Base-by-base conservation (phyloP, 2,329 filamentous ascomycete genomes). In the Colletotrichum zoysiae region DNA sequence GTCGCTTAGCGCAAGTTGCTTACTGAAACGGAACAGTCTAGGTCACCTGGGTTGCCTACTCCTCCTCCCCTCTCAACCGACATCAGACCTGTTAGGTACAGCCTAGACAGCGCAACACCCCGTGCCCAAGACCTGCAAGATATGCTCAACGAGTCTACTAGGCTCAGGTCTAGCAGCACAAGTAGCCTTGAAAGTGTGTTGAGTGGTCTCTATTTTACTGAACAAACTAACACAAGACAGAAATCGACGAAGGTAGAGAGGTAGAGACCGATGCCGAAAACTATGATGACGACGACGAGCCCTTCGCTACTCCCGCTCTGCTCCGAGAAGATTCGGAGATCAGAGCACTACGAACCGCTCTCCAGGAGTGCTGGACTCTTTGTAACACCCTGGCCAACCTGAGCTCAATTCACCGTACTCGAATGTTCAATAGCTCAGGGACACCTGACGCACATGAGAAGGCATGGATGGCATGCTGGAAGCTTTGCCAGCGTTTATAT, bases 401-500 rank as follows among this genome's bases (percentile, higher is more conserved):
- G 23, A 97, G 94, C 80, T 95, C 93, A 23, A 92, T 92, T 74
- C 93, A 97, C 78, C 90, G 94, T 38, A 89, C 94, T 76, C 88
- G 93, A 26, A 91, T 95, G 42, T 95, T 96, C 80, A 91, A 90
- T 79, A 92, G 89, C 76, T 91, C 92, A 1, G 91, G 90, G 16
- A 91, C 90, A 14, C 91, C 92, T 0, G 92, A 94, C 75, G 89
- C 92, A 38, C 93, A 97, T 78, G 94, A 97, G 79, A 92, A 92
- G 76, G 95, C 95, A 0, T 98, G 95, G 95, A 94, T 93, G 80
- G 93, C 92, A 73, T 98, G 95, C 82, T 98, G 95, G 95, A 93
- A 92, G 76, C 85, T 98, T 33, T 98, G 95, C 78, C 94, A 97
- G 79, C 92, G 93, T 70, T 87, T 98, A 3, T 98, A 98, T 79